Percentiles rank a stretch among this genome's conserved stretches.
phyloP scores from a whole-genome alignment of 148 eudicot species.

The Silene conica region DNA sequence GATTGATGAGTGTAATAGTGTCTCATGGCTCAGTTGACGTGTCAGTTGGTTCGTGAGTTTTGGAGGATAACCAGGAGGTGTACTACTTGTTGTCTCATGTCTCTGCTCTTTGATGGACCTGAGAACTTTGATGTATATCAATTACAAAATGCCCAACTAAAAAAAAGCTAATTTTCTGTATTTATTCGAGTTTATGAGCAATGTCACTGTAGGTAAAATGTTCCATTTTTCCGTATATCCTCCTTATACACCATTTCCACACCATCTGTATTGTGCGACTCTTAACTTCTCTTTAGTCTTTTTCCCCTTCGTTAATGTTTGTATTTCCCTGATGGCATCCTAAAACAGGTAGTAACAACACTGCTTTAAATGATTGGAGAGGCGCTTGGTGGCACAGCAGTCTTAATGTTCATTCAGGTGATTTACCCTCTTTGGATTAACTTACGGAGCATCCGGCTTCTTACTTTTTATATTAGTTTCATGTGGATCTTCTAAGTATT shows the following conservation, averaged over 20 bases:
- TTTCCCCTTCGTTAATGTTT: background rate
- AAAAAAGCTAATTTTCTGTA: background rate
- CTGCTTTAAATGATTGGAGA: constrained; percentile 78
- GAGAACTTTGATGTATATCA: background rate
- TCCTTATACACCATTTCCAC: background rate
- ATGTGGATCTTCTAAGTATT: background rate
- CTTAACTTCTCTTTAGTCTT: background rate
- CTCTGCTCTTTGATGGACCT: background rate
- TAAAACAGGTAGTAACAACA: constrained; percentile 57
- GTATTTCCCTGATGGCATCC: constrained; percentile 1
- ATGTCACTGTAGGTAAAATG: background rate
- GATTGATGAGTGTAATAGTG: background rate
- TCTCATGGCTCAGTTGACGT: background rate
- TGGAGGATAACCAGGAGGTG: background rate
- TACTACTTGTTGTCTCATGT: background rate
- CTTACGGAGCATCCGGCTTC: too few species aligned
- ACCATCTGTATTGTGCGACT: constrained; percentile 1
- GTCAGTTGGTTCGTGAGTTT: background rate
- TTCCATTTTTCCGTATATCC: background rate
- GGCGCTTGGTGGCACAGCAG: constrained; percentile 99
- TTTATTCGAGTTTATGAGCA: background rate
- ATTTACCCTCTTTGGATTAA: constrained; percentile 7
- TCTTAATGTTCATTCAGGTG: constrained; percentile 64
- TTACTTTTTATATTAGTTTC: background rate
- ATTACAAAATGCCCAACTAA: background rate